Base-by-base conservation (phyloP, 2,329 filamentous ascomycete genomes). In the Gaeumannomyces sp. region DNA sequence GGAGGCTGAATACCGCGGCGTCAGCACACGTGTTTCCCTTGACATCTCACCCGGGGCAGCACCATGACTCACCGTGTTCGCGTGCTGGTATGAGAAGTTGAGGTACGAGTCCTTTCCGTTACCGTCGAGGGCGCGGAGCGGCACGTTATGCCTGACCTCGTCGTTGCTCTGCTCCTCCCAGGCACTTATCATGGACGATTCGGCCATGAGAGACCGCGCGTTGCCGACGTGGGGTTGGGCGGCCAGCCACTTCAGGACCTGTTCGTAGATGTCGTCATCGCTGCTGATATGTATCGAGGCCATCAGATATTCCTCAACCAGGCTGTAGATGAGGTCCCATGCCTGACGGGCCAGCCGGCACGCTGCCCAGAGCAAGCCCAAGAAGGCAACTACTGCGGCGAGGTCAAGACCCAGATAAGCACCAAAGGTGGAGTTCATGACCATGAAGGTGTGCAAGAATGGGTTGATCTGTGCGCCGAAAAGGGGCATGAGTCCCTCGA, bases 11-110 rank as follows among this genome's bases (percentile, higher is more conserved):
- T 27, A 28, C 28, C 2, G 53, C n/a, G 45, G n/a, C 25, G 27
- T 33, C 59, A 62, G 27, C 28, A 14, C 14, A 56, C 19, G 19
- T 29, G 7, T 31, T 29, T 19, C 19, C 5, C 57, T 16, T 29
- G 57, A 14, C 3, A 14, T 29, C 45, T 33, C 22, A 53, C 5
- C 25, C 38, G 31, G 14, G 6, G 11, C 29, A 53, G 22, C 22
- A n/a, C 11, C 19, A 22, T 16, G 19, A 59, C 78, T 72, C 67
- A 80, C 79, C 50, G 79, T 76, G 72, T 80, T 80, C 14, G 82
- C 81, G 67, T 84, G 81, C 66, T 85, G 82, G 67, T 82, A 84
- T 4, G 84, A 83, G 73, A 87, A 87, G 71, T 87, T 87, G 62
- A 86, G 80, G 69, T 83, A 85, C n/a, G 22, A 53, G 22, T 74